These are phyloP conservation scores for Acanthamoeba lenticulata DNA, from an alignment of 208 protist species.

Conservation along the genomic window DNA sequence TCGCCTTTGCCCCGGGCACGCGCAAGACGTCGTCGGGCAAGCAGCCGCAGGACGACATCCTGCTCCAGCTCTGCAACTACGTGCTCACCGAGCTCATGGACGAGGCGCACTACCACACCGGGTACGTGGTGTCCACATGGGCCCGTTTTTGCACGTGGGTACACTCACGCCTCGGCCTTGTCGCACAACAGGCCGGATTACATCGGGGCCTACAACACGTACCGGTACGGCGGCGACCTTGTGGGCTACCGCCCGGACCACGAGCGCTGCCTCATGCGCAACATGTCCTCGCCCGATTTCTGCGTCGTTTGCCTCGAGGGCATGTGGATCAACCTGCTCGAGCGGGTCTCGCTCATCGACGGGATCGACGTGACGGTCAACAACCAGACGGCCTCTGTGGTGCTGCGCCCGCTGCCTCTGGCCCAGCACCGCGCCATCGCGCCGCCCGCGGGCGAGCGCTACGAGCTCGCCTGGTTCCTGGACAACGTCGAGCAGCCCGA, in stretches of 20 bases:
- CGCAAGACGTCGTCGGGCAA: background rate
- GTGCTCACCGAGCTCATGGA: conserved; percentile 49
- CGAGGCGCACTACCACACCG: conserved; percentile 20
- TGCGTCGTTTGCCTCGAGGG: conserved; percentile 49
- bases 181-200: background rate
- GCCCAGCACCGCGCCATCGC: background rate
- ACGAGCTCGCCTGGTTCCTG: background rate
- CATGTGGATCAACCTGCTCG: conserved; percentile 43
- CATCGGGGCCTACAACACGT: conserved; percentile 46
- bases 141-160: background rate
- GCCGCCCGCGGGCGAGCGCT: background rate
- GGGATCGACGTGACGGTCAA: background rate
- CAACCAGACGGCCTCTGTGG: background rate
- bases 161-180: background rate
- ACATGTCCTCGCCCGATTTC: conserved; percentile 63
- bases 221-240: background rate
- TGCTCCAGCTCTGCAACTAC: conserved; percentile 43
- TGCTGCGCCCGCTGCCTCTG: background rate
- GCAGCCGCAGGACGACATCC: background rate
- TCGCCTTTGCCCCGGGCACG: background rate
- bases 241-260: conserved; percentile 54
- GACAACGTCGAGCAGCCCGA: background rate
- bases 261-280: conserved; percentile 63
- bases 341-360: conserved; percentile 44
- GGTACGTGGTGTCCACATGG: background rate